Base-by-base conservation (phyloP, 768 basidiomycete genomes). In the Hemileccinum impolitum region DNA sequence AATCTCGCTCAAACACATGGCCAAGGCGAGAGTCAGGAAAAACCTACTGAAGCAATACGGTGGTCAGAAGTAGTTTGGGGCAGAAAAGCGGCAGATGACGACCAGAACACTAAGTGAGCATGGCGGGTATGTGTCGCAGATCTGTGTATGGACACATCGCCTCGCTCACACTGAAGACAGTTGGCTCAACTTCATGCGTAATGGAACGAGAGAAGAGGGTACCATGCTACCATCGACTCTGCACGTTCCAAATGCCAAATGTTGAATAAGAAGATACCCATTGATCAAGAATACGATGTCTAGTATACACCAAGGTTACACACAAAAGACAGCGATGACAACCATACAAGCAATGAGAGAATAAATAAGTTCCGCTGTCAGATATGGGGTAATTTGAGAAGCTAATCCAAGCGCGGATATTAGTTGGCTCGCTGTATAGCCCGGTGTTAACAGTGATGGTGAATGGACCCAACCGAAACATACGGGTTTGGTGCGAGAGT, bases 1-100 rank as follows among this genome's bases (percentile, higher is more conserved):
- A 75, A 71, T 45, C 74, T 89, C 19, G 82, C 80, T 32, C 70
- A 71, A 19, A 60, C 58, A 34, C 67, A 67, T n/a, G 58, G 53
- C 21, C 52, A 64, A 35, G 47, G 51, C n/a, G 57, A 54, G 28
- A 43, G 18, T 17, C 17, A 38, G 43, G 13, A 64, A 51, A 48
- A 46, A 19, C 15, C 57, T 18, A 38, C 47, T 0, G 53, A 50
- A 14, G 52, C 43, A 60, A 67, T 77, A 35, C 61, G 67, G 21
- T 83, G 81, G 81, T 74, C 67, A 44, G 77, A 81, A 41, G 73
- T 79, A 5, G 63, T 81, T 43, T 75, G 45, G 78, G 81, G 51
- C 54, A 64, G 54, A 70, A 72, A 62, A 50, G 4, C 43, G 4
- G 42, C 17, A 10, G 53, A 51, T 6, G 39, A n/a, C 32, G 47